Conservation (phyloP, 1,139 yeast species). For the Saccharomyces hybrid region DNA sequence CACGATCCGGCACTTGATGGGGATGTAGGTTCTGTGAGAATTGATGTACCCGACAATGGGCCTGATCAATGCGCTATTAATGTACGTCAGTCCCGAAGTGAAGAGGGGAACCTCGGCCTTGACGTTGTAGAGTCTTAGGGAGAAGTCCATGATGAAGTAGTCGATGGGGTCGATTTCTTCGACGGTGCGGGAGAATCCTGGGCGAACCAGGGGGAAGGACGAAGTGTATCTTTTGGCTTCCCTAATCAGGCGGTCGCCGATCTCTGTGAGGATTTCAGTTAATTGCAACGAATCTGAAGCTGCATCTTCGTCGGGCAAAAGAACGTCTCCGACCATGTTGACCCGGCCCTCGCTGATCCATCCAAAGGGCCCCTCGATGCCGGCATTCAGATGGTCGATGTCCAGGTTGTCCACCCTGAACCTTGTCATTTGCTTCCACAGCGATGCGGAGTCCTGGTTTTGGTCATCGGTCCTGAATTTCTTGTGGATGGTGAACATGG, state of each 20-base stretch:
- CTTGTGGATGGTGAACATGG: constrained; percentile 84
- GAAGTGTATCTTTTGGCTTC: constrained; percentile 21
- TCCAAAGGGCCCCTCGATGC: constrained; percentile 90
- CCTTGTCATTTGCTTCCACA: constrained; percentile 65
- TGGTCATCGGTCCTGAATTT: constrained; percentile 39
- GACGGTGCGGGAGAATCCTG: constrained; percentile 11
- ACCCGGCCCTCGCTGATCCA: constrained; percentile 92
- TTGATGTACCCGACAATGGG: constrained; percentile 96
- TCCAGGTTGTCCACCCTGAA: constrained; percentile 76
- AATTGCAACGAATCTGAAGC: constrained; percentile 18
- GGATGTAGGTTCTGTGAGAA: constrained; percentile 80
- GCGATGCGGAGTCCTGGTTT: constrained; percentile 11
- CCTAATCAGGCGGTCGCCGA: constrained; percentile 19
- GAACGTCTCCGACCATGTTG: constrained; percentile 82
- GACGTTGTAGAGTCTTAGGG: constrained; percentile 71
- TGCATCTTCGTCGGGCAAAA: constrained; percentile 19
- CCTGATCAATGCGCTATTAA: constrained; percentile 82
- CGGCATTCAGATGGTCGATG: constrained; percentile 82
- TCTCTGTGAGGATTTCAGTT: constrained; percentile 19
- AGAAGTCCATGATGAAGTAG: constrained; percentile 70
- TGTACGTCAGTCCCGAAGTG: constrained; percentile 73
- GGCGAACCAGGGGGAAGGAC: constrained; percentile 6
- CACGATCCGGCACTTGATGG: constrained; percentile 76
- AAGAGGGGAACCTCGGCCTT: constrained; percentile 84
- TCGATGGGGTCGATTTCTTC: constrained; percentile 34